Conservation (phyloP, 805 yeast species). For the Naumovozyma dairenensis region DNA sequence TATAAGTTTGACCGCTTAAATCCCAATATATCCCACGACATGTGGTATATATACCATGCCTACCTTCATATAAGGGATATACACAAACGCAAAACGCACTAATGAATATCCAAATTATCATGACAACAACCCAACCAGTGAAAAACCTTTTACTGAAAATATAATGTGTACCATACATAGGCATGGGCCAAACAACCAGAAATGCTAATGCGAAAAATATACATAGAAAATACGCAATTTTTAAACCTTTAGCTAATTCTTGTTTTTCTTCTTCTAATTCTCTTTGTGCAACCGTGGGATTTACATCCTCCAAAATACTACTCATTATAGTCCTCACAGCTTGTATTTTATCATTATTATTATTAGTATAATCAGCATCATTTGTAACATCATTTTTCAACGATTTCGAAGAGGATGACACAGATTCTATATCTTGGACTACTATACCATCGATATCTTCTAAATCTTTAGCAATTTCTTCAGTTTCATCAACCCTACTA, state of each 20-base stretch:
- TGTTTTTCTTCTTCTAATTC: slow-evolving; percentile 42
- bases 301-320: slow-evolving; percentile 22
- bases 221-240: slow-evolving; percentile 52
- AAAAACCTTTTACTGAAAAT: slow-evolving; percentile 67
- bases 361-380: slow-evolving; percentile 9
- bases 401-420: slow-evolving; percentile 2
- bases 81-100: slow-evolving; percentile 53
- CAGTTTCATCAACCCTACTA: slow-evolving; percentile 61
- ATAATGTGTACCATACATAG: slow-evolving; percentile 78
- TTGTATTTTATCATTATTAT: slow-evolving; percentile 11
- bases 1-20: slow-evolving; percentile 60
- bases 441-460: slow-evolving; percentile 10
- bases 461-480: slow-evolving; percentile 36
- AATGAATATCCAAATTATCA: slow-evolving; percentile 71
- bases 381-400: slow-evolving; percentile 6
- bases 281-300: slow-evolving; percentile 12
- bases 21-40: slow-evolving; percentile 82
- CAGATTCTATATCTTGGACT: slow-evolving; percentile 5
- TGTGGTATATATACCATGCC: slow-evolving; percentile 54
- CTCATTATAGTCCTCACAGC: slow-evolving; percentile 28
- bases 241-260: slow-evolving; percentile 46
- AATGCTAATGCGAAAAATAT: slow-evolving; percentile 51
- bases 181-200: slow-evolving; percentile 84
- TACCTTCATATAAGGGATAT: slow-evolving; percentile 67
- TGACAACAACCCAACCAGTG: slow-evolving; percentile 83